Percentiles rank a stretch among this genome's conserved stretches.
These are phyloP conservation scores for Acanthamoeba sp. DNA, from an alignment of 208 protist species.

Conservation along the genomic window DNA sequence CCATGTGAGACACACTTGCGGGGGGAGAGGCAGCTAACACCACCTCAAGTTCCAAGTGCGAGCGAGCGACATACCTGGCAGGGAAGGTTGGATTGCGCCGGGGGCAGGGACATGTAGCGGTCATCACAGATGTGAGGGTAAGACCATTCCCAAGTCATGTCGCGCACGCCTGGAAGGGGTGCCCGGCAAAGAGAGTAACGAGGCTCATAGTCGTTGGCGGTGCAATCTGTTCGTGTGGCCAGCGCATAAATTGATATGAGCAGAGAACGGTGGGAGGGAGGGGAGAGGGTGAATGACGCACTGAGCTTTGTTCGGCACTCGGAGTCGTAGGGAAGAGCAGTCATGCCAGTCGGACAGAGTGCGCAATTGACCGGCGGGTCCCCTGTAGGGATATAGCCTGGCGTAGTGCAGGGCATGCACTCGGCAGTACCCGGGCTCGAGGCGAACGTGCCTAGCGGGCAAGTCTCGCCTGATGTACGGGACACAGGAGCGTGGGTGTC, in stretches of 20 bases:
- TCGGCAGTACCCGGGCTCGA: background rate
- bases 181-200: background rate
- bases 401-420: slow-evolving; percentile 60
- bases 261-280: background rate
- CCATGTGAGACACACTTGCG: background rate
- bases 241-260: background rate
- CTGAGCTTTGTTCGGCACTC: slow-evolving; percentile 40
- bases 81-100: background rate
- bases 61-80: slow-evolving; percentile 59
- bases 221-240: background rate
- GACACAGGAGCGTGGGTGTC: background rate
- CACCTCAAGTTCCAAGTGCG: too few species aligned
- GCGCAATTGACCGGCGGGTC: slow-evolving; percentile 40
- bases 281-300: background rate
- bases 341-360: background rate
- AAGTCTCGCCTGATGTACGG: background rate
- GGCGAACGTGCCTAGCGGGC: slow-evolving; percentile 36
- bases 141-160: background rate
- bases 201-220: slow-evolving; percentile 63
- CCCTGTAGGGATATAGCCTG: slow-evolving; percentile 18
- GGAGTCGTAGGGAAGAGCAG: slow-evolving; percentile 67
- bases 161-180: slow-evolving; percentile 2
- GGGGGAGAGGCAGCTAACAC: too few species aligned
- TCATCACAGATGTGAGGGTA: slow-evolving; percentile 70
- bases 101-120: background rate